Evolutionary conservation across 1,284 basidiomycete genomes (phyloP).

Genomic region (Papiliotrema terrestris): DNA sequence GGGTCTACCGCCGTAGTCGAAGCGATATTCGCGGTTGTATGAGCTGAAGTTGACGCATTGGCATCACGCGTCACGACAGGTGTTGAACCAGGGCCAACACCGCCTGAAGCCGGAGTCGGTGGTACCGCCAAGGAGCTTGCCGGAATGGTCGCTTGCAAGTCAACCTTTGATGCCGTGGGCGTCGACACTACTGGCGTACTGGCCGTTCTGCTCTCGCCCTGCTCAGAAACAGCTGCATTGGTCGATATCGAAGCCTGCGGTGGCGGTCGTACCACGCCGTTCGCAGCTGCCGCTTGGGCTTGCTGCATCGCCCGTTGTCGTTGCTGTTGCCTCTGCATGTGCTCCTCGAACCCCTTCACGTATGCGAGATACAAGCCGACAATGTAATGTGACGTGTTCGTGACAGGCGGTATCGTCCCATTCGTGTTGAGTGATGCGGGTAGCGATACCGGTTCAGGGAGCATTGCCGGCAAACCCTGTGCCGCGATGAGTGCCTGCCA

Average conservation of each 20-base stretch:
- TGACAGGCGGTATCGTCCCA: slow-evolving; percentile 14
- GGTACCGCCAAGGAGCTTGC: too few relatives aligned
- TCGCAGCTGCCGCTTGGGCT: slow-evolving; percentile 5
- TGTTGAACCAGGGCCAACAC: too few relatives aligned
- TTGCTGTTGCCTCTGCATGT: slow-evolving; percentile 29
- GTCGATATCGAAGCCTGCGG: neutral
- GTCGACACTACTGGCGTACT: neutral
- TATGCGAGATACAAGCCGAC: slow-evolving; percentile 34
- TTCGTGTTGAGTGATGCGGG: slow-evolving; percentile 18
- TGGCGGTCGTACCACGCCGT: slow-evolving; percentile 2
- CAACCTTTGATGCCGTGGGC: neutral
- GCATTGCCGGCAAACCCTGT: slow-evolving; percentile 17
- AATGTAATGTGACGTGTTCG: slow-evolving; percentile 32
- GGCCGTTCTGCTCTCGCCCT: neutral
- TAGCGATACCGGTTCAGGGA: slow-evolving; percentile 18
- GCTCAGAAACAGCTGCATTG: neutral
- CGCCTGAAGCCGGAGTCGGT: too few relatives aligned
- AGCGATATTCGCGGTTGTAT: neutral
- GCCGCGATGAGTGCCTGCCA: slow-evolving; percentile 29
- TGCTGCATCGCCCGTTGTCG: slow-evolving; percentile 2
- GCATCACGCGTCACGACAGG: too few relatives aligned
- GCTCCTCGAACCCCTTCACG: slow-evolving; percentile 38
- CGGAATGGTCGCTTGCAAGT: too few relatives aligned
- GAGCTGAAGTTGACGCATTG: neutral
- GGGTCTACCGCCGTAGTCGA: too few relatives aligned